Percentiles rank a stretch among this genome's conserved stretches.
Conservation (phyloP, 1,284 basidiomycete genomes). For the Cryptococcus sp. region DNA sequence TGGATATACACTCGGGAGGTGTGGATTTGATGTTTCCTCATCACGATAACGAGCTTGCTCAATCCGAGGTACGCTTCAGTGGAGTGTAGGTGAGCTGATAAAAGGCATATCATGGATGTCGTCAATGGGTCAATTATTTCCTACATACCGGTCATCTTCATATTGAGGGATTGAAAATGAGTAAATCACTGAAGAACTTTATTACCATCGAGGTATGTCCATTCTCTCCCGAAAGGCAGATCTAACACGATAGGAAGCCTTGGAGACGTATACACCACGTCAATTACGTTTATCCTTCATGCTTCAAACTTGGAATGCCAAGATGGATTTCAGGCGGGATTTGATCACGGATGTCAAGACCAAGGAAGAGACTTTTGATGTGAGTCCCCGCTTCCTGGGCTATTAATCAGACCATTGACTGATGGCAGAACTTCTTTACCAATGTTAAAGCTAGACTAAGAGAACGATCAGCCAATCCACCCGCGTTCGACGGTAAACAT, state of each 20-base stretch:
- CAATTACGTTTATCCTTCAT: conserved; percentile 94
- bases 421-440: conserved; percentile 86
- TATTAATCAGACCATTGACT: not conserved
- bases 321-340: conserved; percentile 91
- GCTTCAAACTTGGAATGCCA: conserved; percentile 84
- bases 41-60: conserved; percentile 98
- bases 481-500: conserved; percentile 48
- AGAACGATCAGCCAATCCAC: conserved; percentile 44
- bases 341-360: conserved; percentile 79
- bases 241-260: conserved; percentile 65
- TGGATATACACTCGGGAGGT: conserved; percentile 98
- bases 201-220: conserved; percentile 90
- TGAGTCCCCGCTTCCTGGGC: conserved; percentile 48
- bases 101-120: conserved; percentile 86
- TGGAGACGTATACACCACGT: conserved; percentile 76
- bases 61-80: conserved; percentile 69
- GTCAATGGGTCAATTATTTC: conserved; percentile 98
- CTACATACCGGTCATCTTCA: conserved; percentile 97
- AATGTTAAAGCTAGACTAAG: conserved; percentile 70
- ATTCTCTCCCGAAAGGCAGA: not conserved
- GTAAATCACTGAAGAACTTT: conserved; percentile 98
- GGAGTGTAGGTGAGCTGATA: not conserved
- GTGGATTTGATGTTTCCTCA: conserved; percentile 97
- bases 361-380: conserved; percentile 82
- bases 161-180: conserved; percentile 99